Percentiles rank a stretch among this genome's conserved stretches.
Conservation (phyloP, 169 alveolate species). For the Plasmodium vivax region DNA sequence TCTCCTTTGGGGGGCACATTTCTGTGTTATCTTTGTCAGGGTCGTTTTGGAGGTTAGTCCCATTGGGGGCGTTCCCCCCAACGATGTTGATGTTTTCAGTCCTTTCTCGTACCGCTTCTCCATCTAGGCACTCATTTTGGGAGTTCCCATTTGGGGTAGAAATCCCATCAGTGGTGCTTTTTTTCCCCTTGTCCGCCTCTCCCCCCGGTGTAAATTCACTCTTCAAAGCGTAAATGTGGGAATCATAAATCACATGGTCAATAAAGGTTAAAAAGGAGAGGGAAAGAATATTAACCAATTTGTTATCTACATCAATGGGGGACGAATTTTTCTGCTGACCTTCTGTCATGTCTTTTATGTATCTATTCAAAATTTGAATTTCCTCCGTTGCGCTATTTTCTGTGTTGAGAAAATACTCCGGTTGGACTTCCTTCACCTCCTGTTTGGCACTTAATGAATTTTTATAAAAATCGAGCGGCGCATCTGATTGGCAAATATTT, state of each 20-base stretch:
- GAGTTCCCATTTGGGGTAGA: not conserved
- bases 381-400: conserved; percentile 52
- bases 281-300: conserved; percentile 60
- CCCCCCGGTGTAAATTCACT: not conserved
- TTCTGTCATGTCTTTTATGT: conserved; percentile 42
- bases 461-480: conserved; percentile 56
- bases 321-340: conserved; percentile 2
- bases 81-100: not conserved
- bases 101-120: not conserved
- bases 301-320: conserved; percentile 40
- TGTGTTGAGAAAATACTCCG: not conserved
- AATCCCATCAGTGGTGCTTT: not conserved
- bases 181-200: not conserved
- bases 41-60: not conserved
- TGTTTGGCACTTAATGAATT: conserved; percentile 28
- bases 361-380: conserved; percentile 43
- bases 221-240: conserved; percentile 55
- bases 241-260: conserved; percentile 68
- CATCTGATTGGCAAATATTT: conserved; percentile 36
- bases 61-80: not conserved
- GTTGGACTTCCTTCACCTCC: not conserved
- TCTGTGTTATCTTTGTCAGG: not conserved
- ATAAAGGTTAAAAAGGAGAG: conserved; percentile 56
- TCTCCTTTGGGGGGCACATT: not conserved
- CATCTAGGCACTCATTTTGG: not conserved